Base-by-base conservation (phyloP, 2,329 filamentous ascomycete species). In the Pyricularia grisea region DNA sequence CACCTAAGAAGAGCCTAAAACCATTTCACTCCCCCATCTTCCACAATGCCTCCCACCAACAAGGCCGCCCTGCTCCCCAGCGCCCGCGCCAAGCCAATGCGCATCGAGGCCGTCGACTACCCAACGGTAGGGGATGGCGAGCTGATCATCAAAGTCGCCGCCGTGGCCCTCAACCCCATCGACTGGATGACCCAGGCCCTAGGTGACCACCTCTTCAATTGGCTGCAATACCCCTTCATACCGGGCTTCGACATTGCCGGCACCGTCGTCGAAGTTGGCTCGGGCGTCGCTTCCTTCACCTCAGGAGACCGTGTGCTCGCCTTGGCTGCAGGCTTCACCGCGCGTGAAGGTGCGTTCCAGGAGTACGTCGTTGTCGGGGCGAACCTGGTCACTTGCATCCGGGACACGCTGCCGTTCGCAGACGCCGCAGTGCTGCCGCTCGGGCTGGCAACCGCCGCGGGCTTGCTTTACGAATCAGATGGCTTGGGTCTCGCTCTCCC, bases 281-380 rank as follows among this genome's bases (percentile, higher is more conserved):
- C 71, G 3, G 71, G 71, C 58, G 71, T 74, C 7, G 70, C 68
- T 27, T 67, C 71, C 1, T 78, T 79, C 69, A 72, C 72, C 25
- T 69, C 73, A 10, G 79, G 79, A 2, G 77, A 80, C 70, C 75
- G 78, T 14, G 77, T 80, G 12, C 65, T 77, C 25, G 75, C 73
- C 23, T 69, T 72, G 10, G 72, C 73, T n/a, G 66, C 72, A 1
- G 70, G 69, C 55, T 70, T 72, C 20, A 69, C 69, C 0, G 67
- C 73, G 68, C 67, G 70, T 12, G 70, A 77, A 55, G 71, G 72
- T 3, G 76, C 69, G 0, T 77, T 77, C 68, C 76, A 78, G 70
- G 69, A 72, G 17, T 74, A 74, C 65, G 58, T 68, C n/a, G 61
- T 74, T 11, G 64, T 76, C 4, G 66, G 66, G n/a, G 69, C 68